Base-by-base conservation (phyloP, 2,329 filamentous ascomycete species). In the Sarocladiaceae sp. region DNA sequence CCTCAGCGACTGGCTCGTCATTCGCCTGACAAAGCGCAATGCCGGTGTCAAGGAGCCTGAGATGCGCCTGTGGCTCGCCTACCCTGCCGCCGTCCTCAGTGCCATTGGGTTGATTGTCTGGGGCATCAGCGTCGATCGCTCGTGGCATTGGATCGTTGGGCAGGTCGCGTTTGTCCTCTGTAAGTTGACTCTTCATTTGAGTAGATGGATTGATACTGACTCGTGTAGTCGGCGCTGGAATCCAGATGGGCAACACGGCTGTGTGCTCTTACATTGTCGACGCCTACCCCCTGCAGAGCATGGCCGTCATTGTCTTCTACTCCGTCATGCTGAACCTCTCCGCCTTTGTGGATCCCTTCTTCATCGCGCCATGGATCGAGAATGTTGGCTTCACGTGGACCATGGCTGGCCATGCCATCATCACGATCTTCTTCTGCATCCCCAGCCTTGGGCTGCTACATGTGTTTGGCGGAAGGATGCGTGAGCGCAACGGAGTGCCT, bases 181-280 rank as follows among this genome's bases (percentile, higher is more conserved):
- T 74, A 59, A 59, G 66, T 15, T 10, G 5, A n/a, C 21, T 12
- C 18, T 6, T 29, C 5, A 19, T 13, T 15, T n/a, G 19, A 13
- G 12, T 4, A 11, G 15, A 19, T 35, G 19, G 10, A 16, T 18
- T 6, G 21, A 10, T 21, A 20, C 44, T 48, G 20, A 33, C 45
- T 13, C 33, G 4, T 43, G 13, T 43, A 74, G 72, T 76, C 53
- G 71, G 69, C 1, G 68, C 71, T 1, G 74, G 75, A 15, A 69
- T 78, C 48, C 74, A 80, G 48, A 70, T 77, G 43, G 74, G 74
- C 24, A 80, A 78, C 53, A 75, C 73, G 0, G 67, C 69, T 2
- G 58, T 72, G 9, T 71, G 66, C 34, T 64, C 67, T 5, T 79
- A 79, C 53, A 65, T 78, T 13, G 67, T 79, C 26, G 76, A 80